Conservation (phyloP, 805 yeast genomes). For the Candida methanosorbosa region DNA sequence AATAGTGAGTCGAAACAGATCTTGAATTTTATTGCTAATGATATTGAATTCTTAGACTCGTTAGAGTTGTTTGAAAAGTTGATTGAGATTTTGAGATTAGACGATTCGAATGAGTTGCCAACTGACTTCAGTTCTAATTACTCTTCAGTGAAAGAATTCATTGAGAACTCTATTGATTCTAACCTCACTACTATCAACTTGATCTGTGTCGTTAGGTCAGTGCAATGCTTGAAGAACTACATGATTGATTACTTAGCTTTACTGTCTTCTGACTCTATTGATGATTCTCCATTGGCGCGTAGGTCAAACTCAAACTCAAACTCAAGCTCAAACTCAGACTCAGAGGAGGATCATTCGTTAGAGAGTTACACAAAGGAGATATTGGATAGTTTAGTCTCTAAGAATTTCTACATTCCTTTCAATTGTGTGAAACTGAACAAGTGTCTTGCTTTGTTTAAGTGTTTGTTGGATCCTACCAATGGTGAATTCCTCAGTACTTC, state of each 20-base stretch:
- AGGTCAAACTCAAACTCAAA: neutral
- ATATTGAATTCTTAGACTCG: constrained; percentile 14
- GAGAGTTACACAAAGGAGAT: neutral
- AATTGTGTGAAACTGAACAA: constrained; percentile 18
- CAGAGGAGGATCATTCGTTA: neutral
- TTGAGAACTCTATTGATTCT: constrained; percentile 13
- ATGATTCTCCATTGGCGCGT: too few species aligned
- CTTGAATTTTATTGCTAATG: constrained; percentile 12
- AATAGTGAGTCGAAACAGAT: constrained; percentile 9
- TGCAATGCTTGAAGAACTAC: constrained; percentile 10
- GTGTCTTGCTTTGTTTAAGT: constrained; percentile 18
- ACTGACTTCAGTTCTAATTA: constrained; percentile 8
- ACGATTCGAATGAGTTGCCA: neutral
- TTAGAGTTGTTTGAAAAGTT: constrained; percentile 14
- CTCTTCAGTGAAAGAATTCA: constrained; percentile 16
- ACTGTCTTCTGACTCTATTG: constrained; percentile 2
- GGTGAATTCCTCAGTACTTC: constrained; percentile 12
- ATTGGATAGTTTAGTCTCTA: neutral
- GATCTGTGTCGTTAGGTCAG: constrained; percentile 12
- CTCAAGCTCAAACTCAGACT: neutral
- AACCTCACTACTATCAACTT: constrained; percentile 18
- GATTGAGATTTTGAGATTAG: constrained; percentile 10
- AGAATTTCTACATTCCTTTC: constrained; percentile 11
- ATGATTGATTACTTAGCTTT: constrained; percentile 14
- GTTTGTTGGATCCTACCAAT: constrained; percentile 16